Base-by-base conservation (phyloP, 2,329 filamentous ascomycete species). In the Pyrenophora graminea region DNA sequence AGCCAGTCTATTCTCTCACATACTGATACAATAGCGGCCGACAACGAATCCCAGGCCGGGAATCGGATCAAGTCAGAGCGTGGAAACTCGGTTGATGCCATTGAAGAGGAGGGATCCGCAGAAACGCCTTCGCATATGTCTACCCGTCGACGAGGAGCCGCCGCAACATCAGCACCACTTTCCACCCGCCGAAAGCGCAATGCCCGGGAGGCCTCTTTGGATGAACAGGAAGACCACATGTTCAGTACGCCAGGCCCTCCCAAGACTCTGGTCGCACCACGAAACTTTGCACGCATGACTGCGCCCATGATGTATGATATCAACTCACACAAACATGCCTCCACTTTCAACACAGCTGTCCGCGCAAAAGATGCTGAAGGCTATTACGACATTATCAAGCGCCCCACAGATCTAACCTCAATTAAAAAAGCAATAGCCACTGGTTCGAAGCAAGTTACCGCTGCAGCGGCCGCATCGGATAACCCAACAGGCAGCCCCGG, bases 401-500 rank as follows among this genome's bases (percentile, higher is more conserved):
- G 77, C 18, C 79, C 79, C 7, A 80, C 80, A 43, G 77, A 81
- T 54, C 71, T 82, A 36, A 80, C 80, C 45, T 74, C 74, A 3
- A 81, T 82, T 53, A 75, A 76, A 47, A 72, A 76, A 31, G 79
- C 79, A 42, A 78, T 82, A 47, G 73, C 68, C 3, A 74, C 72
- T 2, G 79, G 79, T 4, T 68, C 70, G 4, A 86, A 85, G 48
- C 86, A 88, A 52, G 88, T 91, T 12, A 66, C 68, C 31, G 67
- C 68, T 33, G 74, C 76, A 2, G 73, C 75, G 2, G 69, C 48
- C 4, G 48, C 76, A 10, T 69, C 77, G 83, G 31, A 82, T 84
- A 58, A 82, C 80, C 45, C 85, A 83, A n/a, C 61, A 6, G 80
- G 79, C 43, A 82, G 89, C 36, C 78, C 85, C 0, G 83, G 83